These are phyloP conservation scores for Naganishia liquefaciens DNA, from an alignment of 1,284 basidiomycete genomes.

Conservation along the genomic window DNA sequence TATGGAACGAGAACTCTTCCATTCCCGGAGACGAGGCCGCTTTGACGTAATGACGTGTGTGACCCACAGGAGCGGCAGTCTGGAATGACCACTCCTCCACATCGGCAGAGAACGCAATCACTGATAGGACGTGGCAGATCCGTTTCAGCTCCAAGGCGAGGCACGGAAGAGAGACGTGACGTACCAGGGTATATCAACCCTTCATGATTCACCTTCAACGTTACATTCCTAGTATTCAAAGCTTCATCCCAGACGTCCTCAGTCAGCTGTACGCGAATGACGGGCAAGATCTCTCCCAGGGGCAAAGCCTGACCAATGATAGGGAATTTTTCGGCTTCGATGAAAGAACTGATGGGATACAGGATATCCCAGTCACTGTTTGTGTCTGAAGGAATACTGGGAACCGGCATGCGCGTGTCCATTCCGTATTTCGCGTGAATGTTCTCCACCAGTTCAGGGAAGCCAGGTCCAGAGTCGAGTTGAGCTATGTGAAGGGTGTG, in stretches of 20 bases:
- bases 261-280: slow-evolving; percentile 72
- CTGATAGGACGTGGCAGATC: slow-evolving; percentile 43
- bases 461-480: slow-evolving; percentile 79
- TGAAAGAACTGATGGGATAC: slow-evolving; percentile 72
- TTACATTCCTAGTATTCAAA: slow-evolving; percentile 66
- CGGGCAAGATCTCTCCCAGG: slow-evolving; percentile 66
- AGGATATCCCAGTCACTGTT: slow-evolving; percentile 76
- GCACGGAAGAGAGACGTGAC: neutral
- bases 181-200: slow-evolving; percentile 82
- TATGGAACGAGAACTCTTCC: slow-evolving; percentile 43
- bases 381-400: slow-evolving; percentile 39
- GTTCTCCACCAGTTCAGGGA: slow-evolving; percentile 63
- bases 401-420: slow-evolving; percentile 46
- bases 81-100: slow-evolving; percentile 84
- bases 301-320: slow-evolving; percentile 30
- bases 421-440: slow-evolving; percentile 65
- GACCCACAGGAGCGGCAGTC: slow-evolving; percentile 68
- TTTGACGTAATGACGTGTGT: slow-evolving; percentile 86
- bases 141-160: neutral
- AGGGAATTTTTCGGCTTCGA: slow-evolving; percentile 47
- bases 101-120: slow-evolving; percentile 88
- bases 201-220: slow-evolving; percentile 74
- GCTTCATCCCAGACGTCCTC: slow-evolving; percentile 60
- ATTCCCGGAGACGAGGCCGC: slow-evolving; percentile 52
- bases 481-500: slow-evolving; percentile 78